Evolutionary conservation across 2,329 filamentous ascomycete genomes (phyloP).

Genomic region (Microascus cirrosus): DNA sequence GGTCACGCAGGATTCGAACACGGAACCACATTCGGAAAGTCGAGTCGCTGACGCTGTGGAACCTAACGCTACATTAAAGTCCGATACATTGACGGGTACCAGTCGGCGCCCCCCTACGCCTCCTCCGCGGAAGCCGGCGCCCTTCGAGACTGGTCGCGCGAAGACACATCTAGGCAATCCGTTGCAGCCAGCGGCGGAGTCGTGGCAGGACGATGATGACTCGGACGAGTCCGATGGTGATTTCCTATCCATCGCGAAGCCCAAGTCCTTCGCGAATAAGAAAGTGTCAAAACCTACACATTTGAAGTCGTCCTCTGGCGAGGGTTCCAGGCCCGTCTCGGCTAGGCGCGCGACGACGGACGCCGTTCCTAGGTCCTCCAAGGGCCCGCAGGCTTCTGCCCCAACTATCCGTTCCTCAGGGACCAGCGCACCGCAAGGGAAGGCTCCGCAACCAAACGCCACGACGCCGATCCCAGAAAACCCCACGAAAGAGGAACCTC

Average conservation of each 20-base stretch:
- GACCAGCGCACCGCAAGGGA: background rate
- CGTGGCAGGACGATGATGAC: background rate
- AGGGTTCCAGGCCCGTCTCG: background rate
- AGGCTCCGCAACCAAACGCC: background rate
- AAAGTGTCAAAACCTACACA: constrained; percentile 9
- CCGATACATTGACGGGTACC: background rate
- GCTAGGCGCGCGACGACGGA: background rate
- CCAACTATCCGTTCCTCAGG: background rate
- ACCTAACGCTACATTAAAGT: constrained; percentile 6
- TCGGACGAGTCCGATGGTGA: constrained; percentile 23
- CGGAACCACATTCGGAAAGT: constrained; percentile 14
- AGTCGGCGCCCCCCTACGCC: background rate
- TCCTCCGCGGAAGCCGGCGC: background rate
- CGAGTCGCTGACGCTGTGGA: constrained; percentile 7
- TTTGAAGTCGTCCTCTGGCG: constrained; percentile 4
- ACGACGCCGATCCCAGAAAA: background rate
- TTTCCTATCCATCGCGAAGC: constrained; percentile 26
- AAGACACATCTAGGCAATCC: background rate
- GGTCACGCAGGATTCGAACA: constrained; percentile 18
- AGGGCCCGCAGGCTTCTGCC: background rate
- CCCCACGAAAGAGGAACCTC: background rate
- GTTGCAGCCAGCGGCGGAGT: background rate
- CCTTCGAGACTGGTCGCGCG: background rate
- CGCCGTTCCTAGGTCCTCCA: background rate
- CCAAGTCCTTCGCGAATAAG: constrained; percentile 18